Evolutionary conservation across 2,329 filamentous ascomycete genomes (phyloP), one percentile per base, ranked within the genome.

Genomic region (Colletotrichum magnum): DNA sequence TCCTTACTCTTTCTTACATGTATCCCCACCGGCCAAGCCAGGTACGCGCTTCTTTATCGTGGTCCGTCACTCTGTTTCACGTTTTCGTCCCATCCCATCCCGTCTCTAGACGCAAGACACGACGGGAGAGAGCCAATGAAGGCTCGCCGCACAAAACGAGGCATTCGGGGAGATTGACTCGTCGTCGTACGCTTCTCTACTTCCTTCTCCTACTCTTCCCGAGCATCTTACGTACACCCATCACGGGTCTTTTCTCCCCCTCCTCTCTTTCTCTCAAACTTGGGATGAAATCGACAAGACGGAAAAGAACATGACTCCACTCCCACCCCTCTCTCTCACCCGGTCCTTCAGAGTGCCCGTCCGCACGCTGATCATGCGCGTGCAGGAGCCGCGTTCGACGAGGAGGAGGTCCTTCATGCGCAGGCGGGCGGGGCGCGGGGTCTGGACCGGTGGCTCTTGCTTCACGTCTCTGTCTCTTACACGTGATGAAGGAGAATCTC

Each of bases 371-470:
- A 32, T 66, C 66, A 69, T 69, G 66, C 66, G 56, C 56, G 66
- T 66, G 57, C 62, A 66, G 66, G 51, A 56, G 51, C 32, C 62
- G 51, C 62, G 62, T 59, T 69, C 50, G 56, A 69, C 66, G 50
- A 66, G 51, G 56, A 60, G 50, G 61, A 57, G 50, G 62, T 69
- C 43, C 62, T 69, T 69, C 56, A 69, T 69, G 66, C 66, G 51
- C 28, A 5, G 48, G 43, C 36, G 41, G 45, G 18, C 9, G 18
- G 26, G 58, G 41, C 16, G 16, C 12, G 39, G 32, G 58, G 50
- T 57, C 66, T 69, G 56, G 66, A 69, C 66, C 66, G 66, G 24
- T 60, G 66, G 61, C 61, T 60, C 54, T 50, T 36, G 56, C 50
- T 57, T 60, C 10, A 1, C 7, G 3, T 36, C 6, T 36, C 32